Conservation (phyloP, 2,329 filamentous ascomycete species). For the Ophiostoma quercus region DNA sequence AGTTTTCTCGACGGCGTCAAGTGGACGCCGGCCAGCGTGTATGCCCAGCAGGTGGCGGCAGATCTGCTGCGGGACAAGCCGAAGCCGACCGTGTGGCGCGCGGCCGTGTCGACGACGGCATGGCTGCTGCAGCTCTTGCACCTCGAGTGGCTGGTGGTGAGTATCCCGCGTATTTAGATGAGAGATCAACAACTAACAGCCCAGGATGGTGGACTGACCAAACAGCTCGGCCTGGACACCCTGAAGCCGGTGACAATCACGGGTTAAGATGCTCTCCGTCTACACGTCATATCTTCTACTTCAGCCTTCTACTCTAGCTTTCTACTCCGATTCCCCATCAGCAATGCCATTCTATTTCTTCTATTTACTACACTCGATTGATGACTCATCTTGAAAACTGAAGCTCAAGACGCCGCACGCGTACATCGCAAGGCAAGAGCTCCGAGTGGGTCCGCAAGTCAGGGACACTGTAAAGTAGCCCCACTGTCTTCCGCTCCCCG, state of each 20-base stretch:
- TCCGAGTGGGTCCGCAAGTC: not conserved
- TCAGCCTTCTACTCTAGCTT: not conserved
- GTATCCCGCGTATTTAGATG: too few relatives aligned
- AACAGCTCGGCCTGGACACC: not conserved
- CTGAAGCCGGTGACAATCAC: not conserved
- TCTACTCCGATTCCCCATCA: not conserved
- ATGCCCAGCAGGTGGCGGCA: conserved; percentile 31
- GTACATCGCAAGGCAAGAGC: not conserved
- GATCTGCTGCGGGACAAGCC: conserved; percentile 31
- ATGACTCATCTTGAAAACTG: not conserved
- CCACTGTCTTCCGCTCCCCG: not conserved
- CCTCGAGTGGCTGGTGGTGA: conserved; percentile 30
- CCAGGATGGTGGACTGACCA: not conserved
- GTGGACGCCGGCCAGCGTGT: conserved; percentile 31
- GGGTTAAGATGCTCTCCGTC: too few relatives aligned
- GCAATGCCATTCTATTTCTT: not conserved
- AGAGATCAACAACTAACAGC: not conserved
- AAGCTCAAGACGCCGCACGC: not conserved
- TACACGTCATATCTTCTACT: not conserved
- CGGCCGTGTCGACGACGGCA: conserved; percentile 30
- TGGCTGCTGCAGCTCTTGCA: conserved; percentile 33
- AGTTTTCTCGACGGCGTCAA: conserved; percentile 30
- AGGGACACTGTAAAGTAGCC: too few relatives aligned
- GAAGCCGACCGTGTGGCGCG: conserved; percentile 32
- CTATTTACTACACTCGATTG: not conserved